Conservation (phyloP, 441 rosid genomes). For the Isatis lusitanica region DNA sequence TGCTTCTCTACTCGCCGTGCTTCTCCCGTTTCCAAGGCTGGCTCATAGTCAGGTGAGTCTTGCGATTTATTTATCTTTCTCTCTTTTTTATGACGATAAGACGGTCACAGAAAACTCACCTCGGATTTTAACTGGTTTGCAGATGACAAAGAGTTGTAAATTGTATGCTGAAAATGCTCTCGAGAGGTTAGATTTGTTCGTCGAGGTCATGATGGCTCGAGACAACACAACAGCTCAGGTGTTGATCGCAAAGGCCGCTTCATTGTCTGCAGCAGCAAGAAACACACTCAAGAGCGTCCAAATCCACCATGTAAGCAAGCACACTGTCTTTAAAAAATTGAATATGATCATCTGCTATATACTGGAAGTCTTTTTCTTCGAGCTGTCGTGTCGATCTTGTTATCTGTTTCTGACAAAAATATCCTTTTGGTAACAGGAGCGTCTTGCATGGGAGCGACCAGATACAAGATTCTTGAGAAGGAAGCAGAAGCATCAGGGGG, state of each 20-base stretch:
- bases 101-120: constrained; percentile 14
- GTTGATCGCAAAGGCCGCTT: constrained; percentile 43
- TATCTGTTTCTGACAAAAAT: constrained; percentile 1
- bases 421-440: constrained; percentile 44
- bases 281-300: constrained; percentile 46
- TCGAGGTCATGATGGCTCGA: constrained; percentile 51
- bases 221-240: constrained; percentile 49
- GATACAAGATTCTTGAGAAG: constrained; percentile 44
- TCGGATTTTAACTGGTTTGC: constrained; percentile 26
- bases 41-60: constrained; percentile 59
- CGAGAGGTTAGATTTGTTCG: constrained; percentile 54
- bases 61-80: background rate
- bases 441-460: constrained; percentile 68
- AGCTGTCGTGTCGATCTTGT: background rate
- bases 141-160: constrained; percentile 50
- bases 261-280: constrained; percentile 42
- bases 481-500: constrained; percentile 35
- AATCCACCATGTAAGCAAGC: constrained; percentile 45
- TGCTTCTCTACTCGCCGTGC: constrained; percentile 67
- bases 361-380: background rate
- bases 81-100: background rate
- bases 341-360: background rate
- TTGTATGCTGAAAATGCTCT: constrained; percentile 61
- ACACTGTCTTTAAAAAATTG: background rate
- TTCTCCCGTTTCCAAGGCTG: constrained; percentile 68